Conservation (phyloP, 176 grass and related monocot genomes). For the Zea luxurians region DNA sequence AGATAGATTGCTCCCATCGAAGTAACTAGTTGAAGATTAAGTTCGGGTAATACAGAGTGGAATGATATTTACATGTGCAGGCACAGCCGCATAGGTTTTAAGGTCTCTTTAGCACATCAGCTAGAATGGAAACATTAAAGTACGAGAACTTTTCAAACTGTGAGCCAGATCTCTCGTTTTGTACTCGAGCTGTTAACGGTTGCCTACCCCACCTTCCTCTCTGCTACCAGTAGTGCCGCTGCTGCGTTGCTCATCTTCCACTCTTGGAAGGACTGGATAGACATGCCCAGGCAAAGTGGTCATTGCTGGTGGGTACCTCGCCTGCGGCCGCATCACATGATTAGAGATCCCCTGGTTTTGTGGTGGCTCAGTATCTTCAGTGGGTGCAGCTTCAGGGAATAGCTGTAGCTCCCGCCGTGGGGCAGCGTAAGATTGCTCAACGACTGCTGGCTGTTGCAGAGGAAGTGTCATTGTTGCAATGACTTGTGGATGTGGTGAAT, state of each 20-base stretch:
- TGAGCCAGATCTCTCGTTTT: slow-evolving; percentile 3
- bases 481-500: slow-evolving; percentile 29
- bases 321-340: slow-evolving; percentile 47
- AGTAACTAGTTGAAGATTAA: neutral
- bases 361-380: slow-evolving; percentile 35
- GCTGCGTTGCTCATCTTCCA: slow-evolving; percentile 56
- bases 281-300: slow-evolving; percentile 34
- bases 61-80: slow-evolving; percentile 25
- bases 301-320: slow-evolving; percentile 36
- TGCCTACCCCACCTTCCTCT: slow-evolving; percentile 16
- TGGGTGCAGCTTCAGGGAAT: slow-evolving; percentile 55
- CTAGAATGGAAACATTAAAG: neutral
- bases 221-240: slow-evolving; percentile 33
- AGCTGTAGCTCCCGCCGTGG: slow-evolving; percentile 69
- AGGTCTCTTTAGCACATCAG: slow-evolving; percentile 25
- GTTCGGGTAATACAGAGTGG: slow-evolving; percentile 10
- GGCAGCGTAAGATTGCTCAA: slow-evolving; percentile 40
- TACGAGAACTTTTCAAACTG: neutral
- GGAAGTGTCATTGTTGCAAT: slow-evolving; percentile 7
- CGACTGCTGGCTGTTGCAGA: slow-evolving; percentile 35
- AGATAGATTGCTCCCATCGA: neutral
- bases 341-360: slow-evolving; percentile 22
- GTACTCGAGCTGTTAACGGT: neutral
- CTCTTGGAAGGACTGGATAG: slow-evolving; percentile 42
- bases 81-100: neutral